A percentile compares a stretch with the other conserved stretches of the same genome.
These are phyloP conservation scores for Brassica hybrid DNA, from an alignment of 441 rosid genomes.

Conservation along the genomic window DNA sequence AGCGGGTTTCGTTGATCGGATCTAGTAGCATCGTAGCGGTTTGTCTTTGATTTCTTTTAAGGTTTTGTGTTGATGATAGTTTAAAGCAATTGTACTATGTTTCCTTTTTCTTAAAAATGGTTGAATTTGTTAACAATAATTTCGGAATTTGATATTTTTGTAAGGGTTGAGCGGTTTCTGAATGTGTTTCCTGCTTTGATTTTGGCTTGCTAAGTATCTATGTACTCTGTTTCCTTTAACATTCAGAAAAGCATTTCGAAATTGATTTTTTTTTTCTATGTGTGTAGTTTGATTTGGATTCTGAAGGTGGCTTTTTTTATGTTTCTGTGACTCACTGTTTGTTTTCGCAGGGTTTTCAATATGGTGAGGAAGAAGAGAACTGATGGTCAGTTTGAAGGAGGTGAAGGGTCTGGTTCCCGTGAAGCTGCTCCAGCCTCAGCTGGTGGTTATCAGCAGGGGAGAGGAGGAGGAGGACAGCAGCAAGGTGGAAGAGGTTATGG, in stretches of 20 bases:
- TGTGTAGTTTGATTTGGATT: background rate
- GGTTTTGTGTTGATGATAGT: background rate
- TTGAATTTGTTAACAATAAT: background rate
- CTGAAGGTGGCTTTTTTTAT: background rate
- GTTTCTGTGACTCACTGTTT: background rate
- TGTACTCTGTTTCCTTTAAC: background rate
- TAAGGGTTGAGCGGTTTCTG: background rate
- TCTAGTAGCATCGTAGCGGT: constrained; percentile 14
- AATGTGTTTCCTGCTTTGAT: background rate
- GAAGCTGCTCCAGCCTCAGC: constrained; percentile 49
- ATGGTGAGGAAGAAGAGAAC: constrained; percentile 88
- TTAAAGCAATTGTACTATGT: constrained; percentile 1
- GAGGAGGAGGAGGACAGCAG: constrained; percentile 46
- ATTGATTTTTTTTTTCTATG: background rate
- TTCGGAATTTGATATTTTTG: background rate
- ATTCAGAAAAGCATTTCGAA: background rate
- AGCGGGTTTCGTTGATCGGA: constrained; percentile 22
- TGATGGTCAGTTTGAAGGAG: constrained; percentile 54
- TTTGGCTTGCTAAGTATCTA: background rate
- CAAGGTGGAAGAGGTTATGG: constrained; percentile 56
- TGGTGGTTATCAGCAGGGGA: constrained; percentile 47
- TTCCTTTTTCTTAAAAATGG: background rate
- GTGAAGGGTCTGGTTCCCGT: constrained; percentile 63
- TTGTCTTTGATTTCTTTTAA: no score
- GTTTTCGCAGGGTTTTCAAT: constrained; percentile 19